Base-by-base conservation (phyloP, 176 grass and related monocot genomes). In the Aegilops speltoides region DNA sequence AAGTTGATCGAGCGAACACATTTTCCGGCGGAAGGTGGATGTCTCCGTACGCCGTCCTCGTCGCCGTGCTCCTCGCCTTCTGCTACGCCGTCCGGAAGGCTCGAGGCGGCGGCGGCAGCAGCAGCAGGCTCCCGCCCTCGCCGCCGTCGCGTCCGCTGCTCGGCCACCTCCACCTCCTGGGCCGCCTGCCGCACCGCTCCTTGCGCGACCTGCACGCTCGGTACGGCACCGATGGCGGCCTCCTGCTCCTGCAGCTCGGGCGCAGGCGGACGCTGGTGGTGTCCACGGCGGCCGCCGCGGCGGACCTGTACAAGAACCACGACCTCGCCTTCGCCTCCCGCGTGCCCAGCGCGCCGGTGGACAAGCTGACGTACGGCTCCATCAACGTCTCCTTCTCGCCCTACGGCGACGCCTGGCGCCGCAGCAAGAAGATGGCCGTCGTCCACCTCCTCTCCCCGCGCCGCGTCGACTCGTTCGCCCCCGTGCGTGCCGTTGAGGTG, bases 241-340 rank as follows among this genome's bases (percentile, higher is more conserved):
- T 96, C 82, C 80, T 96, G 73, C 80, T 88, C 52, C 11, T 96
- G 66, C 89, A 86, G 40, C 84, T 91, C 72, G 79, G 89, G 3
- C 91, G 83, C 29, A 19, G 61, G 10, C 84, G 33, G 12, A 85
- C 84, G 10, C 84, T 96, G 79, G 86, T 96, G 25, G 89, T 85
- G 67, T 93, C 50, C 59, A 87, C 86, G 6, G 81, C 91, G 24
- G 79, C 91, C 2, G 91, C 87, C 2, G 87, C 94, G 3, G 79
- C 83, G 48, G 87, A 89, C 9, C 32, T 93, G 32, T 91, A 88
- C 72, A 80, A 63, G 59, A 87, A 82, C 82, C 91, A 96, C 91
- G 94, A 96, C 82, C 71, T 86, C 64, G 84, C 91, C 69, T 89
- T 96, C 67, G 88, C 94, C 52, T 91, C 89, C 48, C 94, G 94